Conservation (phyloP, 2,329 filamentous ascomycete genomes). For the Botrytis hyacinthi region DNA sequence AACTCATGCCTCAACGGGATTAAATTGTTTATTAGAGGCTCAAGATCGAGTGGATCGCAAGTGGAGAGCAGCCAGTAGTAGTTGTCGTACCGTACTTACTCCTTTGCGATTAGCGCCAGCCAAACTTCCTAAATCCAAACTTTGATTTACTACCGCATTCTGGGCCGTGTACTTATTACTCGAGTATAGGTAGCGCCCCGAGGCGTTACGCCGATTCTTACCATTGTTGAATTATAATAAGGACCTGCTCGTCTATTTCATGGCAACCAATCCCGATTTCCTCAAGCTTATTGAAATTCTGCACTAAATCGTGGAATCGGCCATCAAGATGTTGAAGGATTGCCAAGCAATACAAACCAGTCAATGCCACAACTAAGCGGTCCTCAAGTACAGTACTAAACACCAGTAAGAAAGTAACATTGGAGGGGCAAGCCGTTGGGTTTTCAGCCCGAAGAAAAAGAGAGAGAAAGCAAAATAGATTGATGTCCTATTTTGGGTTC, state of each 20-base stretch:
- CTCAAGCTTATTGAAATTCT: background rate
- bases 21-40: background rate
- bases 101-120: background rate
- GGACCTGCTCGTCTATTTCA: background rate
- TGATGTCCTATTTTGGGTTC: constrained; percentile 8
- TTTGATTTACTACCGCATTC: background rate
- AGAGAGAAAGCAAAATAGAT: background rate
- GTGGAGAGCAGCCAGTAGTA: background rate
- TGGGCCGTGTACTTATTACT: background rate
- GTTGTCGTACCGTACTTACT: constrained; percentile 6
- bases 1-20: background rate
- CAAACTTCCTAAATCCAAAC: background rate
- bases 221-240: background rate
- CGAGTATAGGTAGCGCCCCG: background rate
- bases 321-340: background rate
- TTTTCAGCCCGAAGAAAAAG: background rate
- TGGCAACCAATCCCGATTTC: background rate
- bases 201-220: constrained; percentile 12
- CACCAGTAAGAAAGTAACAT: background rate
- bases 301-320: background rate
- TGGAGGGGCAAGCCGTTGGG: background rate
- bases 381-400: background rate
- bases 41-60: background rate
- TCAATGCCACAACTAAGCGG: background rate
- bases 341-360: background rate